phyloP scores from a whole-genome alignment of 257 asterid genomes.

The Solanum pinnatisectum region DNA sequence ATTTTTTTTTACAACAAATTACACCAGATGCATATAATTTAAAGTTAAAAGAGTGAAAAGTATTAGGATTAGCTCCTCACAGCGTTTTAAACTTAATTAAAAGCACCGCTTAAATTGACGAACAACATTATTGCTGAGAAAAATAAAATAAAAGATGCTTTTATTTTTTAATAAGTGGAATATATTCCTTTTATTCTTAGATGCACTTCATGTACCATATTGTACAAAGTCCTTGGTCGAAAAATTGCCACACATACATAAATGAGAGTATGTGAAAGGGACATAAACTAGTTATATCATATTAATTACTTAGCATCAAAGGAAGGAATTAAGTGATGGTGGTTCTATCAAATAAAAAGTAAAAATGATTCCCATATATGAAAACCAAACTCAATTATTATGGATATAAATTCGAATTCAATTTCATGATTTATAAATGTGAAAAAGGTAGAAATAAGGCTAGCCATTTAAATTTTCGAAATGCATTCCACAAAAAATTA shows the following conservation, averaged over 20 bases:
- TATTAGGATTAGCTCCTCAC: not conserved
- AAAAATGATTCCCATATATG: not conserved
- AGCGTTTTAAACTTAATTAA: not conserved
- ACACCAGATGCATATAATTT: not conserved
- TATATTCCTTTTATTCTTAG: slow-evolving; percentile 4
- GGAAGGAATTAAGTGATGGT: not conserved
- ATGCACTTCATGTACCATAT: not conserved
- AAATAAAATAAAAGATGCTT: not conserved
- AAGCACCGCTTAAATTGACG: not conserved
- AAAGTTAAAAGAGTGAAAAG: not conserved
- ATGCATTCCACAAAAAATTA: not conserved
- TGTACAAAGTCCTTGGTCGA: not conserved
- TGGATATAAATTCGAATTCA: not conserved
- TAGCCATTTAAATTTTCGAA: not conserved
- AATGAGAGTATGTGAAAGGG: not conserved
- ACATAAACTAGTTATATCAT: not conserved
- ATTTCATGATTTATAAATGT: not conserved
- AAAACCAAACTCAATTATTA: not conserved
- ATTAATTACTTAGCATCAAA: slow-evolving; percentile 8
- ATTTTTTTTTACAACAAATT: not conserved
- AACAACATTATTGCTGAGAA: not conserved
- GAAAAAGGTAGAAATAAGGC: not conserved
- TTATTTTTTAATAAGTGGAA: slow-evolving; percentile 1
- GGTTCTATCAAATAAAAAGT: not conserved
- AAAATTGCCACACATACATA: not conserved